A percentile compares a stretch with the other conserved stretches of the same genome.
These are phyloP conservation scores for Punctularia strigosozonata DNA, from an alignment of 768 basidiomycete species.

Conservation along the genomic window DNA sequence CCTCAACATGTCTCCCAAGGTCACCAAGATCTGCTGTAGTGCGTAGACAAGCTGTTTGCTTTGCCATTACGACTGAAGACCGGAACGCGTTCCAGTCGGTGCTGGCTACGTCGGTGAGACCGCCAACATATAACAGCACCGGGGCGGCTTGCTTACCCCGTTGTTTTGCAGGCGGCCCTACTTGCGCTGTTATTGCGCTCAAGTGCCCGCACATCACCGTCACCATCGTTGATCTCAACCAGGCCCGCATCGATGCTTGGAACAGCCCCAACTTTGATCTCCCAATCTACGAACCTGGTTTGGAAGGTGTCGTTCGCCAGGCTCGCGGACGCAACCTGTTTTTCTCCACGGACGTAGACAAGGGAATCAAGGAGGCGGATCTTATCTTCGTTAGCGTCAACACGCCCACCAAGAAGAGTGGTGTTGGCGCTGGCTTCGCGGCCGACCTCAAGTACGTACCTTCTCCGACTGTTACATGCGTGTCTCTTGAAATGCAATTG, in stretches of 20 bases:
- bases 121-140: neutral
- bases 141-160: neutral
- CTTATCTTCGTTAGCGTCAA: constrained; percentile 98
- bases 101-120: constrained; percentile 86
- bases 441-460: constrained; percentile 89
- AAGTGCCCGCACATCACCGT: constrained; percentile 90
- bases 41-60: constrained; percentile 22
- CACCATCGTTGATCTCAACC: constrained; percentile 97
- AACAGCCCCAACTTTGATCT: constrained; percentile 76
- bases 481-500: neutral
- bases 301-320: constrained; percentile 79
- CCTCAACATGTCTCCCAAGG: no score
- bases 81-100: constrained; percentile 44
- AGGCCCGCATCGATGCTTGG: constrained; percentile 92
- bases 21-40: constrained; percentile 87
- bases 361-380: constrained; percentile 88
- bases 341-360: constrained; percentile 92
- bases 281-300: constrained; percentile 97
- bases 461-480: neutral
- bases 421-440: constrained; percentile 95
- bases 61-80: constrained; percentile 6
- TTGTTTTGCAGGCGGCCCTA: constrained; percentile 65
- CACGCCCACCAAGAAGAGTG: constrained; percentile 97
- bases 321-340: constrained; percentile 93
- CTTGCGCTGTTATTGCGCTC: constrained; percentile 88